Base-by-base conservation (phyloP, 176 grass and related monocot genomes). In the Pharus latifolius region DNA sequence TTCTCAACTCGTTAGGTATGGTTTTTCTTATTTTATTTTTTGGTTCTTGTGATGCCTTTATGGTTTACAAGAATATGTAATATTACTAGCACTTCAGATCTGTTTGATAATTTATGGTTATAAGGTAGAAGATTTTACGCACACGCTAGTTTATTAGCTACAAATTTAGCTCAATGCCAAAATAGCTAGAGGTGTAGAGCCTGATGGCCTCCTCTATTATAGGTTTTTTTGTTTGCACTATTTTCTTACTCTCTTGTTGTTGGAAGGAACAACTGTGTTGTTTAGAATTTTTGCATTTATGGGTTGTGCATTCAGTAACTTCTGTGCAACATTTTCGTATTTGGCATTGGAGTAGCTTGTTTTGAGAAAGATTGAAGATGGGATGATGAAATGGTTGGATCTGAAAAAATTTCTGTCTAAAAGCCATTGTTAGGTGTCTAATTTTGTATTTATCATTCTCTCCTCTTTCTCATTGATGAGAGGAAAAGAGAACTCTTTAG, bases 141-240 rank as follows among this genome's bases (percentile, higher is more conserved):
- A 42, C 56, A 20, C 46, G 14, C 67, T 73, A 33, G 18, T 78
- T 60, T 72, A 44, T 43, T 42, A 64, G 30, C 43, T 64, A 4
- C 56, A 31, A 7, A 70, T 69, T 85, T 75, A 60, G 77, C 56
- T 76, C 74, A 49, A 49, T 25, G 56, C 49, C 77, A 70, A 85
- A 80, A 38, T 70, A 10, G 77, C 70, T 76, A 70, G 71, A 60
- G 40, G 41, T 14, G 69, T 33, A 63, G 63, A 63, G 48, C 76
- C 53, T 68, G 74, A 53, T 67, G 61, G 9, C 54, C 53, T 63
- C 49, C 31, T 57, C 63, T 54, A 79, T 79, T 67, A 79, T 48
- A 69, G 46, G 37, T 47, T 84, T 85, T 69, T 74, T 69, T 69
- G 54, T 61, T 73, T 69, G 63, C 76, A 75, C 63, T 70, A 69